Base-by-base conservation (phyloP, 2,329 filamentous ascomycete species). In the Samsoniella hepiali region DNA sequence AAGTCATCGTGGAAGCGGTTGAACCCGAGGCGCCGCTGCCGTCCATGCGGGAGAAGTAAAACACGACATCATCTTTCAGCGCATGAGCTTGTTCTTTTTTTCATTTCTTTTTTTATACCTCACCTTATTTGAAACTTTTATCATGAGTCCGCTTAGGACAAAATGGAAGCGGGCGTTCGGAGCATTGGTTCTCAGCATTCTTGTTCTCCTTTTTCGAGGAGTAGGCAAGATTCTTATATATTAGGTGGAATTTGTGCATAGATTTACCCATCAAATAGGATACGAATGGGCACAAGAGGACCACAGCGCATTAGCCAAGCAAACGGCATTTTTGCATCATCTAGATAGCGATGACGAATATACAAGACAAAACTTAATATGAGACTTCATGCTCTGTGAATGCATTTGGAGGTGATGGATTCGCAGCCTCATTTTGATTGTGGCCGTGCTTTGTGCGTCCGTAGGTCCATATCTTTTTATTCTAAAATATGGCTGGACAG, bases 31-130 rank as follows among this genome's bases (percentile, higher is more conserved):
- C 15, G 32, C 34, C 29, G 15, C 50, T 47, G n/a, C n/a, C 22
- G 9, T 6, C 51, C 32, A 56, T 40, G 17, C 58, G 58, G 15
- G 66, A 67, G 60, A 68, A 67, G 65, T 53, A 44, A 44, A 62
- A 59, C 40, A 66, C 62, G 56, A 44, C 3, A 34, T 40, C 5
- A n/a, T 22, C 13, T 13, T n/a, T 9, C 34, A 54, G 45, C 7
- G 38, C 45, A 34, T 29, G 38, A 47, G 10, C 32, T 45, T 58
- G 9, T 61, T 58, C 40, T 53, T 56, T 3, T 32, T 57, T 55
- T 51, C 47, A 31, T 17, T 15, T 63, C 53, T 27, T 27, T 51
- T 47, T 38, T 34, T 56, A 49, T 62, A 64, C 50, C 56, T 50
- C 42, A 27, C 62, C 44, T 32, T 53, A 31, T 53, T 47, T 65